These are phyloP conservation scores for Botrytis porri DNA, from an alignment of 2,329 filamentous ascomycete genomes.

Conservation along the genomic window DNA sequence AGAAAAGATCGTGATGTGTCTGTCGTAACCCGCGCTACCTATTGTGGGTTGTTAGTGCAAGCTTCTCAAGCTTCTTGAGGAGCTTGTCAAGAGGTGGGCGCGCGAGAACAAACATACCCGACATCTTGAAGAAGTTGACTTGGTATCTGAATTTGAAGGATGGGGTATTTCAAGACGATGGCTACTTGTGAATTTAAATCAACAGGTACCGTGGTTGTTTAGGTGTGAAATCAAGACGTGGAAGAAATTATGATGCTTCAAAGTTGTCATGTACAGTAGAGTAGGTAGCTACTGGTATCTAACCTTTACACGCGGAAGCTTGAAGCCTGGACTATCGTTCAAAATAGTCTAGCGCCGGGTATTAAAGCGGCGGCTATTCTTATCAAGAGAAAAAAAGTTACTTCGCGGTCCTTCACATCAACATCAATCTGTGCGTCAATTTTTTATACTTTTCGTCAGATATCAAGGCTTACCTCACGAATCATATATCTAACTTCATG, in stretches of 20 bases:
- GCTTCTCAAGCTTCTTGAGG: conserved; percentile 12
- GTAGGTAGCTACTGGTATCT: background rate
- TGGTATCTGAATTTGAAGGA: background rate
- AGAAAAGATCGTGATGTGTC: conserved; percentile 99
- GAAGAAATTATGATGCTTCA: conserved; percentile 13
- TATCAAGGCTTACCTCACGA: background rate
- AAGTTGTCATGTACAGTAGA: conserved; percentile 16
- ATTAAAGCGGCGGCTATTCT: conserved; percentile 17
- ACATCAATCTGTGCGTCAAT: conserved; percentile 11
- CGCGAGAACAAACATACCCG: conserved; percentile 37
- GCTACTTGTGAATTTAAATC: background rate
- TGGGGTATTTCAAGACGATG: background rate
- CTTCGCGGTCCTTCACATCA: conserved; percentile 13
- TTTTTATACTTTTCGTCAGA: background rate
- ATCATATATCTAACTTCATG: background rate
- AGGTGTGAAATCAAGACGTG: background rate
- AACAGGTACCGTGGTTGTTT: background rate
- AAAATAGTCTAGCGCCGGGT: conserved; percentile 14
- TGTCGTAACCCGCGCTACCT: conserved; percentile 90
- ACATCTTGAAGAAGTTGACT: conserved; percentile 37
- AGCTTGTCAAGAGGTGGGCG: conserved; percentile 20
- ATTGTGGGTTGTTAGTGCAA: conserved; percentile 34
- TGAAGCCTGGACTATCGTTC: conserved; percentile 20
- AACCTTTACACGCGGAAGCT: conserved; percentile 20
- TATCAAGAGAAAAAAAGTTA: conserved; percentile 20